phyloP scores from a whole-genome alignment of 2,329 filamentous ascomycete genomes.

The Penicillium digitatum region DNA sequence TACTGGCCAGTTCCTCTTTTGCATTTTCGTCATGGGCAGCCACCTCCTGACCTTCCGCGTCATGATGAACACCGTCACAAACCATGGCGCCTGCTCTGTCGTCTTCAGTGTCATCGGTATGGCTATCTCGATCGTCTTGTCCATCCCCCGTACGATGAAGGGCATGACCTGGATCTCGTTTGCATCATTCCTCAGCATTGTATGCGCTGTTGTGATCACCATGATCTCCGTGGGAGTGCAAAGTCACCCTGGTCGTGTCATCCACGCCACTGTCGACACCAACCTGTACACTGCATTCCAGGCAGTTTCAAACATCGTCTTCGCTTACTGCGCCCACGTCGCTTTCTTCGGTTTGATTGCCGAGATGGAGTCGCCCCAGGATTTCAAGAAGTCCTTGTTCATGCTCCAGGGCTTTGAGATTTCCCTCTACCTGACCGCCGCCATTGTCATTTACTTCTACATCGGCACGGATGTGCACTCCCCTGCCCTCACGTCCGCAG shows the following conservation, averaged over 20 bases:
- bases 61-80: constrained; percentile 62
- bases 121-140: constrained; percentile 48
- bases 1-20: constrained; percentile 58
- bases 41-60: constrained; percentile 67
- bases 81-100: constrained; percentile 60
- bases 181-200: constrained; percentile 59
- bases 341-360: constrained; percentile 65
- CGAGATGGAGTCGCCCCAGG: constrained; percentile 59
- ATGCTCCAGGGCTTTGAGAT: constrained; percentile 60
- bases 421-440: constrained; percentile 60
- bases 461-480: constrained; percentile 59
- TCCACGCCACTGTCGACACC: constrained; percentile 39
- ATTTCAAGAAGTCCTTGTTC: constrained; percentile 61
- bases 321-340: constrained; percentile 66
- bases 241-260: constrained; percentile 39
- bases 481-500: constrained; percentile 63
- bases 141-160: constrained; percentile 57
- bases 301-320: constrained; percentile 65
- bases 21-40: constrained; percentile 66
- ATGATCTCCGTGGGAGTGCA: constrained; percentile 62
- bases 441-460: constrained; percentile 65
- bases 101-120: constrained; percentile 59
- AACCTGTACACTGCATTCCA: constrained; percentile 57
- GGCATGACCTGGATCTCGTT: constrained; percentile 62
- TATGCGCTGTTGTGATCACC: constrained; percentile 61